Base-by-base conservation (phyloP, 306 rosid species). In the Carpinus fangiana region DNA sequence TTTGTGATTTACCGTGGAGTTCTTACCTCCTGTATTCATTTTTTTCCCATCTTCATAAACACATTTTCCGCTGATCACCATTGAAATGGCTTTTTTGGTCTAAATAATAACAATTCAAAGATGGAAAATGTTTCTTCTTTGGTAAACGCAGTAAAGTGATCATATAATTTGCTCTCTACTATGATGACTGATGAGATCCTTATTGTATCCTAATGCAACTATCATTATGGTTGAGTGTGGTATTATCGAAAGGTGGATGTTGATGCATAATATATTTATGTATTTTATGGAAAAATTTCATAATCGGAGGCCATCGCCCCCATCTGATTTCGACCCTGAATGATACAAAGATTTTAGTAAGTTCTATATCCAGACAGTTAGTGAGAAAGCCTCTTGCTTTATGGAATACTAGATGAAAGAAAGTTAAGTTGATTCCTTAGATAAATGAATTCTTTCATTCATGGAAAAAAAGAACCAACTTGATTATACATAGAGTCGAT, bases 1-100 rank as follows among this genome's bases (percentile, higher is more conserved):
- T 81, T 75, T 76, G 28, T 31, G 9, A 70, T 34, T 81, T 70
- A 16, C 50, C 72, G 59, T 51, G 72, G 67, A 59, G 70, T 31
- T 73, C 64, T 70, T 76, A 20, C 59, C 36, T 45, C 12, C 41
- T 65, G 41, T 10, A 45, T 43, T 10, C 18, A n/a, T 53, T 53
- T 62, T 67, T 56, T 41, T 9, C 8, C 18, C 2, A 66, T 66
- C 51, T 66, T 34, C 72, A 66, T 41, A 38, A 41, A 41, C 14
- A 34, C 17, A 66, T 66, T 41, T 66, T 66, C 9, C 31, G 18
- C 51, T 18, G 48, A 9, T 6, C 72, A 38, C 72, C 11, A n/a
- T 41, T 38, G 48, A 66, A 41, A 41, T 18, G 51, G 38, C 28
- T 62, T 12, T 62, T 62, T 28, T 6, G 12, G 45, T 28, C n/a